phyloP scores from a whole-genome alignment of 257 asterid species.

The Nyctanthes arbortristis region DNA sequence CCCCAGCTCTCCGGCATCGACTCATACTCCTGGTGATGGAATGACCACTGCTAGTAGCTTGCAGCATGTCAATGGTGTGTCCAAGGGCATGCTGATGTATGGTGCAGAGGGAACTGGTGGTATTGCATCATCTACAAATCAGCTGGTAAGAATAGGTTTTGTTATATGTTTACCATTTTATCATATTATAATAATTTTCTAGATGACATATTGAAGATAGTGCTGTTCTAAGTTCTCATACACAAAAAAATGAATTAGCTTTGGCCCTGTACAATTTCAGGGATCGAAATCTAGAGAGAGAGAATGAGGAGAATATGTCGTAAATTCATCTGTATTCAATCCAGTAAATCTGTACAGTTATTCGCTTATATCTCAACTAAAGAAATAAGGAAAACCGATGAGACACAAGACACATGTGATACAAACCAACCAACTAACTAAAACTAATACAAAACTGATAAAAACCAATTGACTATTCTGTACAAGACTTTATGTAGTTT shows the following conservation, averaged over 20 bases:
- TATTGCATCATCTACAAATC: conserved; percentile 85
- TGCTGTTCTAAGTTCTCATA: background rate
- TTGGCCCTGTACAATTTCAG: too few species aligned
- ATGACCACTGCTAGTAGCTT: conserved; percentile 73
- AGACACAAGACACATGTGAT: too few species aligned
- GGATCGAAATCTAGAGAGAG: too few species aligned
- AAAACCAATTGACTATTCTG: too few species aligned
- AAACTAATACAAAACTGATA: too few species aligned
- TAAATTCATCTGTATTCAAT: too few species aligned
- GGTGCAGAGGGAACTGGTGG: conserved; percentile 91
- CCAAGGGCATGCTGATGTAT: conserved; percentile 78
- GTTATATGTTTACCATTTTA: background rate
- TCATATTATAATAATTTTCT: background rate
- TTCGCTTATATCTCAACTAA: too few species aligned
- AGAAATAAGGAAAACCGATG: too few species aligned
- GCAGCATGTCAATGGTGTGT: conserved; percentile 67
- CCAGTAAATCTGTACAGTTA: too few species aligned
- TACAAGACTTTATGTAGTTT: too few species aligned
- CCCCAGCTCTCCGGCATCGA: conserved; percentile 88
- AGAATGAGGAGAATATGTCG: too few species aligned
- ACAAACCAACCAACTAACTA: too few species aligned
- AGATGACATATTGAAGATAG: background rate
- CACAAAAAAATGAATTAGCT: background rate
- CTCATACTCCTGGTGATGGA: conserved; percentile 95
- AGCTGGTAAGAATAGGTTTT: conserved; percentile 59